Percentiles rank a stretch among this genome's conserved stretches.
These are phyloP conservation scores for Carex kokanica DNA, from an alignment of 176 grass and related monocot genomes.

Conservation along the genomic window DNA sequence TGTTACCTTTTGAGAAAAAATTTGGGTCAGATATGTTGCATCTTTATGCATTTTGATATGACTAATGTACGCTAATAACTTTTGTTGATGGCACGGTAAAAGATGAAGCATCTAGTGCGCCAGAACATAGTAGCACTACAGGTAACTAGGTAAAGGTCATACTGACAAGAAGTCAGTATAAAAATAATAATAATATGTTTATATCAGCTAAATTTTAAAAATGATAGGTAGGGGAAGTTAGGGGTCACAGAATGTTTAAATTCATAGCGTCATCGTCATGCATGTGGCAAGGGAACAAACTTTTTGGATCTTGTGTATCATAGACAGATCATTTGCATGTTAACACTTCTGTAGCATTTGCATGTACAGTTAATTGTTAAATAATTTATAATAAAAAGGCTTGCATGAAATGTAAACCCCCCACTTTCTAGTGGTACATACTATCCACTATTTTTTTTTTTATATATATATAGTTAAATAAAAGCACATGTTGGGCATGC, in stretches of 20 bases:
- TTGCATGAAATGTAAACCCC: not conserved
- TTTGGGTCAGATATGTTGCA: not conserved
- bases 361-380: not conserved
- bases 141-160: not conserved
- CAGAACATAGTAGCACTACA: not conserved
- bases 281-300: slow-evolving; percentile 23
- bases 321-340: not conserved
- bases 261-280: slow-evolving; percentile 28
- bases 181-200: not conserved
- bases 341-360: not conserved
- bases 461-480: not conserved
- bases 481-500: slow-evolving; percentile 1
- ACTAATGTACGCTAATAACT: not conserved
- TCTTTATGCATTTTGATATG: not conserved
- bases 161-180: slow-evolving; percentile 7
- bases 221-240: slow-evolving; percentile 23
- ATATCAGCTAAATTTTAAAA: not conserved
- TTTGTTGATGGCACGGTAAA: not conserved
- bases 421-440: not conserved
- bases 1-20: not conserved
- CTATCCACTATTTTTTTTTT: not conserved
- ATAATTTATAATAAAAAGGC: not conserved
- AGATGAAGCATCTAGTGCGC: not conserved
- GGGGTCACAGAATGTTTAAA: slow-evolving; percentile 26
- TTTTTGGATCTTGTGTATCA: slow-evolving; percentile 3